These are phyloP conservation scores for Lolium multiflorum DNA, from an alignment of 176 grass and related monocot species.

Conservation along the genomic window DNA sequence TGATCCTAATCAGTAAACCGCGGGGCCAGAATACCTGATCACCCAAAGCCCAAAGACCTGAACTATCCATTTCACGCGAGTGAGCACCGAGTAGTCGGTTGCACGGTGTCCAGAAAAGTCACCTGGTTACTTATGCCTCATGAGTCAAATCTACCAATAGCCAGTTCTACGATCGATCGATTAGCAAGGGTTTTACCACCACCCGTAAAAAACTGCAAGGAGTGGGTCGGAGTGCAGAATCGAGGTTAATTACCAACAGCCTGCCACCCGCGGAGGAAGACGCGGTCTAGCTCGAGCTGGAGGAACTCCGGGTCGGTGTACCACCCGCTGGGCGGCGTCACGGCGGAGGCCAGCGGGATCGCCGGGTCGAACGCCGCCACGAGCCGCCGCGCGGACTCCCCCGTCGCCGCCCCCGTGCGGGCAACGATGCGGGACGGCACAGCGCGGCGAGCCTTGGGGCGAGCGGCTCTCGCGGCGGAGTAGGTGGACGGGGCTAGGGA, in stretches of 20 bases:
- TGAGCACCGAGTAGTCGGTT: neutral
- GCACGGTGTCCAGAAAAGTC: neutral
- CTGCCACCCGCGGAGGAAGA: conserved; percentile 87
- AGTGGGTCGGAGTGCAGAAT: neutral
- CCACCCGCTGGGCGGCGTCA: conserved; percentile 80
- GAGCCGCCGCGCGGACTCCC: conserved; percentile 40
- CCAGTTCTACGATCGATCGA: neutral
- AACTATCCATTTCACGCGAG: neutral
- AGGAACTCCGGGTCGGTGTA: conserved; percentile 71
- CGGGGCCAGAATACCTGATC: too few species aligned
- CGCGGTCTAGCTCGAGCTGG: conserved; percentile 67
- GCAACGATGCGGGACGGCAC: neutral
- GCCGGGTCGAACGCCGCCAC: conserved; percentile 70
- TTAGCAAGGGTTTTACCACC: neutral
- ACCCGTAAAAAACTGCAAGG: neutral
- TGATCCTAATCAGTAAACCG: neutral
- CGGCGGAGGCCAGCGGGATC: conserved; percentile 58
- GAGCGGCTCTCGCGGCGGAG: neutral
- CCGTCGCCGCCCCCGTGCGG: neutral
- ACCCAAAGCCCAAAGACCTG: neutral
- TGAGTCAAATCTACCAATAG: neutral
- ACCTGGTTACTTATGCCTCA: too few species aligned
- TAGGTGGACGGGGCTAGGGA: conserved; percentile 33
- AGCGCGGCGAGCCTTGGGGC: neutral
- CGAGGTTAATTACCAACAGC: conserved; percentile 65